Base-by-base conservation (phyloP, 306 rosid genomes). In the Phaseolus lunatus region DNA sequence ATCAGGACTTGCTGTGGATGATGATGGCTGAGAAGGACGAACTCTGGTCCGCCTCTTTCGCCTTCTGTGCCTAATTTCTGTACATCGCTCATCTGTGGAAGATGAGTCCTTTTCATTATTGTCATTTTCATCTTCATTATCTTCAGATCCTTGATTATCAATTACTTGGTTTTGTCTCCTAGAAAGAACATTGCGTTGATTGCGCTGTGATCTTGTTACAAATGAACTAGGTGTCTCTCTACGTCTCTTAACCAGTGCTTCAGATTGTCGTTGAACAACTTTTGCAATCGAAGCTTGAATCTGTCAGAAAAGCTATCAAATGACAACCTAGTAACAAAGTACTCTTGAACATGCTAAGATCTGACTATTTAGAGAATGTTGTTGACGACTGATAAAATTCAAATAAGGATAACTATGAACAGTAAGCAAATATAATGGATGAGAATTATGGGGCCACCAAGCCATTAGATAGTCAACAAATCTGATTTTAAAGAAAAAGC, bases 201-300 rank as follows among this genome's bases (percentile, higher is more conserved):
- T 89, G 33, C 96, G 91, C 75, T 82, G 98, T 26, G 88, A 67
- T 85, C 94, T 92, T 47, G 91, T 81, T 58, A 44, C 77, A 84
- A 69, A 84, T 67, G 86, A 33, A 49, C 86, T 81, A 3, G 84
- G 79, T 26, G 89, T 63, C 81, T 94, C 96, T 78, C 83, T 92
- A 14, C 81, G 98, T 78, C 89, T 90, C 86, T 90, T 91, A 59
- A 78, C 89, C 35, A 94, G 83, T 81, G 98, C 98, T 85, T 94
- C 98, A 58, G 97, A 87, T 83, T 92, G 98, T 68, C 96, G 87
- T 76, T 90, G 94, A 82, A 90, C 86, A 50, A 90, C 91, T 82
- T 82, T 85, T 43, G 89, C 89, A 41, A 85, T 85, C 10, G 86
- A 82, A 59, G 89, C 89, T 58, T 85, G 89, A 79, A 85, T 85